Conservation (phyloP, 805 yeast species). For the Pichia membranifaciens region DNA sequence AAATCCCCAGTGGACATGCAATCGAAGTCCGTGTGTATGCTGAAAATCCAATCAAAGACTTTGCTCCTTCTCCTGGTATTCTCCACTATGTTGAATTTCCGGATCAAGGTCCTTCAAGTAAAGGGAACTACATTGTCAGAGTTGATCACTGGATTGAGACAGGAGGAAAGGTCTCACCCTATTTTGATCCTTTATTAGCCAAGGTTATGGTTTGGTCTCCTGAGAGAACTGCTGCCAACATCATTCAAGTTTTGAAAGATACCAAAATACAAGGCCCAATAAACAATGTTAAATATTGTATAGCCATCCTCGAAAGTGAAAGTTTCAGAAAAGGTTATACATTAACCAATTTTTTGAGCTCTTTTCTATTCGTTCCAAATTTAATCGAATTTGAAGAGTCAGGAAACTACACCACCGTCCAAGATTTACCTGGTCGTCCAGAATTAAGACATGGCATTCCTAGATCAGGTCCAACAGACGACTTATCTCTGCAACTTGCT, state of each 20-base stretch:
- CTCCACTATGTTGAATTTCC: slow-evolving; percentile 22
- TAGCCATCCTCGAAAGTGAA: slow-evolving; percentile 16
- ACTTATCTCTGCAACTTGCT: slow-evolving; percentile 23
- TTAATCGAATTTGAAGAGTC: slow-evolving; percentile 28
- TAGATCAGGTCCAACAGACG: slow-evolving; percentile 25
- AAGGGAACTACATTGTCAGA: slow-evolving; percentile 14
- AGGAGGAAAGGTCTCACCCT: slow-evolving; percentile 26
- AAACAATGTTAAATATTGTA: slow-evolving; percentile 24
- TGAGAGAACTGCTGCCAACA: slow-evolving; percentile 19
- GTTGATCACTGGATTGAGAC: slow-evolving; percentile 27
- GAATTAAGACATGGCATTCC: slow-evolving; percentile 27
- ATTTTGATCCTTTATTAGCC: slow-evolving; percentile 29
- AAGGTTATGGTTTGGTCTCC: slow-evolving; percentile 27
- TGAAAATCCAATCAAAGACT: slow-evolving; percentile 24
- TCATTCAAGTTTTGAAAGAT: slow-evolving; percentile 19
- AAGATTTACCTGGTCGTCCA: slow-evolving; percentile 37
- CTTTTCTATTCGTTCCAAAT: slow-evolving; percentile 20
- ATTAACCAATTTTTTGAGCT: slow-evolving; percentile 19
- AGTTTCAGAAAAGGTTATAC: slow-evolving; percentile 18
- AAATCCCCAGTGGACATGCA: slow-evolving; percentile 25
- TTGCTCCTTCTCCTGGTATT: slow-evolving; percentile 28
- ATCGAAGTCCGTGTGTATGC: slow-evolving; percentile 28
- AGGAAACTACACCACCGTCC: slow-evolving; percentile 50
- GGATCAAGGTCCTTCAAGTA: background rate
- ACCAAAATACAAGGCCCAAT: slow-evolving; percentile 26